Conservation (phyloP, 2,329 filamentous ascomycete genomes). For the Neophaeococcomyces aloes region DNA sequence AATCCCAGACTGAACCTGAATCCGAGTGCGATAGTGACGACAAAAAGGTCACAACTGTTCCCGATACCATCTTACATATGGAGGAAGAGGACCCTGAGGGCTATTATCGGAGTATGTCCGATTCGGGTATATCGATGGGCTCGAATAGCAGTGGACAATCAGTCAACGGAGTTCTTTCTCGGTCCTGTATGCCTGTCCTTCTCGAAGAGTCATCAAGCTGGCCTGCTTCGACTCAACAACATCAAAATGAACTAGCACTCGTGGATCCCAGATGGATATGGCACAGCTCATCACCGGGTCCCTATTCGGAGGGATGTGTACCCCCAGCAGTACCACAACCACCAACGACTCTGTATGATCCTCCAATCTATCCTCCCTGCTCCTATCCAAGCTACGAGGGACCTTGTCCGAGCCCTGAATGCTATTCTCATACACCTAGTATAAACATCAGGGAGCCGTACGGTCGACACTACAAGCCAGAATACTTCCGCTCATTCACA, state of each 20-base stretch:
- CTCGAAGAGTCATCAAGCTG: conserved; percentile 19
- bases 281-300: conserved; percentile 19
- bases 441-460: conserved; percentile 6
- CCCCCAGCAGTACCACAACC: conserved; percentile 11
- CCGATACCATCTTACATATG: background rate
- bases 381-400: conserved; percentile 1
- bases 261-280: conserved; percentile 6
- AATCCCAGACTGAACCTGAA: background rate
- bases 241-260: background rate
- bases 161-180: conserved; percentile 23
- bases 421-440: background rate
- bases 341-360: conserved; percentile 4
- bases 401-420: background rate
- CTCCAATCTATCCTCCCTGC: conserved; percentile 1
- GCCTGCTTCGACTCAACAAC: conserved; percentile 19
- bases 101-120: conserved; percentile 23
- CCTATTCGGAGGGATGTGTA: conserved; percentile 13
- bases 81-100: conserved; percentile 14
- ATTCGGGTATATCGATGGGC: conserved; percentile 27
- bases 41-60: conserved; percentile 9
- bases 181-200: conserved; percentile 23
- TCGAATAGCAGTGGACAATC: conserved; percentile 23
- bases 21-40: background rate
- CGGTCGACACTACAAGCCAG: conserved; percentile 27
- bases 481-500: conserved; percentile 76